These are phyloP conservation scores for Paramecium sonneborni DNA, from an alignment of 73 alveolate species.

Conservation along the genomic window DNA sequence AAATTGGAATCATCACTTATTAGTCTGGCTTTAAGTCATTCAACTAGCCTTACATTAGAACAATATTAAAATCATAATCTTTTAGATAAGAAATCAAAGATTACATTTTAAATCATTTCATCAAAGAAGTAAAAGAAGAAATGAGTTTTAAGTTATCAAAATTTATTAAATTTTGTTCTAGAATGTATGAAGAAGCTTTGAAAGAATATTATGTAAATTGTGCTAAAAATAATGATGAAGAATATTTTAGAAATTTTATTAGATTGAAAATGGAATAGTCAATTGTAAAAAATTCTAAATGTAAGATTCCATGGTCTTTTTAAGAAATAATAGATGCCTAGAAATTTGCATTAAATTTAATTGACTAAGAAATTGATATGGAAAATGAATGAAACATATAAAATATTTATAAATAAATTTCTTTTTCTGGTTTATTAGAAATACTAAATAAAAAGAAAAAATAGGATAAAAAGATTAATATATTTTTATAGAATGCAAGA, in stretches of 20 bases:
- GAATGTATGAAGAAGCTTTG: background rate
- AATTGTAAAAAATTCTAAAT: background rate
- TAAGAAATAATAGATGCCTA: slow-evolving; percentile 14
- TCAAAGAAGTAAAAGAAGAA: background rate
- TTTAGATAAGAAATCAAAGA: background rate
- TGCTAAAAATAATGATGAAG: slow-evolving; percentile 36
- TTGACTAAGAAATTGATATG: slow-evolving; percentile 12
- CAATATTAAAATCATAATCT: background rate
- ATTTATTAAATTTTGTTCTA: background rate
- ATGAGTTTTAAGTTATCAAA: background rate
- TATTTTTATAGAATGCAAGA: background rate
- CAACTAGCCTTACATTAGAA: slow-evolving; percentile 13
- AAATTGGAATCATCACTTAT: background rate
- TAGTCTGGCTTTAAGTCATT: slow-evolving; percentile 8
- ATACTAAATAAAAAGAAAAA: too few relatives aligned
- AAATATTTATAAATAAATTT: background rate
- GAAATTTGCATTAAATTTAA: background rate
- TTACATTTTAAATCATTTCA: background rate
- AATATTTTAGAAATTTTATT: background rate
- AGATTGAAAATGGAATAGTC: slow-evolving; percentile 5
- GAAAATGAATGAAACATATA: background rate
- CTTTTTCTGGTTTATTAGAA: too few relatives aligned
- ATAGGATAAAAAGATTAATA: too few relatives aligned
- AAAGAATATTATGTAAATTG: background rate
- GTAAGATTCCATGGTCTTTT: slow-evolving; percentile 45